phyloP scores from a whole-genome alignment of 345 rosid genomes.

The Brassica rapa region DNA sequence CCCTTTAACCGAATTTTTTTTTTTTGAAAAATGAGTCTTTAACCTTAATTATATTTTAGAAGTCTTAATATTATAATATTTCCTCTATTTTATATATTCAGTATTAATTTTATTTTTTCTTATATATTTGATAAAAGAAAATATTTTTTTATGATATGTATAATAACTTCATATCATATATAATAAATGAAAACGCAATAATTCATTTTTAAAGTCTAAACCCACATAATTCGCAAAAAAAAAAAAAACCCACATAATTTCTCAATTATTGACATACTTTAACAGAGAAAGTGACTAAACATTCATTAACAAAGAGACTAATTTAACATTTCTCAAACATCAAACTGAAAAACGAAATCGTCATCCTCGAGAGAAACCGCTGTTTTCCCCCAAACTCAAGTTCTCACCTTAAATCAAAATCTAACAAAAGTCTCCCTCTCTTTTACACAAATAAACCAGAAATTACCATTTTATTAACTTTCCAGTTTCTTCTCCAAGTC shows the following conservation, averaged over 20 bases:
- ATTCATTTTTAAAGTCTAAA: neutral
- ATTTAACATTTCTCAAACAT: neutral
- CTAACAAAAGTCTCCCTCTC: slow-evolving; percentile 21
- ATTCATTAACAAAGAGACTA: neutral
- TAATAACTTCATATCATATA: too few relatives aligned
- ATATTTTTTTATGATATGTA: too few relatives aligned
- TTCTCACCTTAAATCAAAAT: slow-evolving; percentile 6
- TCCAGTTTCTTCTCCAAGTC: slow-evolving; percentile 28
- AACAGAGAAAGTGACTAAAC: too few relatives aligned
- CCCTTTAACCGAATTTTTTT: too few relatives aligned
- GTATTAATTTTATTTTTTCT: too few relatives aligned
- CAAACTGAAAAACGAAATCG: neutral
- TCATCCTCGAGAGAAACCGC: slow-evolving; percentile 19
- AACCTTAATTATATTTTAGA: too few relatives aligned
- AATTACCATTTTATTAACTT: neutral
- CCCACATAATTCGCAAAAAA: neutral
- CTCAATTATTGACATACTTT: slow-evolving; percentile 9
- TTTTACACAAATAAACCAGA: slow-evolving; percentile 5
- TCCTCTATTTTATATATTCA: too few relatives aligned
- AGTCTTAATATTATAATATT: too few relatives aligned
- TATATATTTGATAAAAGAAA: too few relatives aligned
- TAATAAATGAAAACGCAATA: neutral
- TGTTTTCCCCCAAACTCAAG: slow-evolving; percentile 6
- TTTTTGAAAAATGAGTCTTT: too few relatives aligned
- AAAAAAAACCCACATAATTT: slow-evolving; percentile 4